Evolutionary conservation across 352 stramenopile genomes (phyloP).

Genomic region (Pythium periplocum): DNA sequence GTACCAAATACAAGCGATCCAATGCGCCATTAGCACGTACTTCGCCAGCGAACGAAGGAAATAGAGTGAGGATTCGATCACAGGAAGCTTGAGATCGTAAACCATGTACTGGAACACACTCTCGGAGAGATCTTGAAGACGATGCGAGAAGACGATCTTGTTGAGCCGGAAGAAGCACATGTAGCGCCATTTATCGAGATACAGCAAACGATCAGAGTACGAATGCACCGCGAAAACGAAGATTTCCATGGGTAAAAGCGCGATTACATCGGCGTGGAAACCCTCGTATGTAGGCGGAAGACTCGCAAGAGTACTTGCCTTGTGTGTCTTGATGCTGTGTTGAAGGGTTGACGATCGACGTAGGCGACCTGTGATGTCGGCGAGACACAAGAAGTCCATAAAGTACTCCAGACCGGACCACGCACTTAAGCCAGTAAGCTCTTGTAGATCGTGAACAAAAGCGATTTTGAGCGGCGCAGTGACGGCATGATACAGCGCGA

Average conservation of each 20-base stretch:
- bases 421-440: conserved; percentile 17
- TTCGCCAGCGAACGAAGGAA: conserved; percentile 39
- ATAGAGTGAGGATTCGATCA: conserved; percentile 35
- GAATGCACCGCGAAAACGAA: conserved; percentile 10
- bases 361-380: conserved; percentile 40
- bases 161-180: conserved; percentile 52
- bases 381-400: conserved; percentile 38
- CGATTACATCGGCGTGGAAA: conserved; percentile 33
- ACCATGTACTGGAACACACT: conserved; percentile 55
- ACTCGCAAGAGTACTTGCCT: neutral
- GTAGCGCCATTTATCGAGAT: conserved; percentile 26
- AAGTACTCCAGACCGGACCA: conserved; percentile 55
- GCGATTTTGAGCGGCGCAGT: conserved; percentile 52
- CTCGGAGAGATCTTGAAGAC: conserved; percentile 33
- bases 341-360: neutral
- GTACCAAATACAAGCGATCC: conserved; percentile 61
- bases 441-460: conserved; percentile 38
- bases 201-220: conserved; percentile 2
- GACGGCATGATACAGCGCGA: conserved; percentile 38
- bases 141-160: conserved; percentile 33
- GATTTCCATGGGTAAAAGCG: conserved; percentile 47
- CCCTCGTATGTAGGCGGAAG: conserved; percentile 17
- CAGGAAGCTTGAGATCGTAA: conserved; percentile 43
- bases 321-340: conserved; percentile 3
- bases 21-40: conserved; percentile 60